Percentiles rank a stretch among this genome's conserved stretches.
phyloP scores from a whole-genome alignment of 257 asterid genomes.

The Nicotiana sylvestris region DNA sequence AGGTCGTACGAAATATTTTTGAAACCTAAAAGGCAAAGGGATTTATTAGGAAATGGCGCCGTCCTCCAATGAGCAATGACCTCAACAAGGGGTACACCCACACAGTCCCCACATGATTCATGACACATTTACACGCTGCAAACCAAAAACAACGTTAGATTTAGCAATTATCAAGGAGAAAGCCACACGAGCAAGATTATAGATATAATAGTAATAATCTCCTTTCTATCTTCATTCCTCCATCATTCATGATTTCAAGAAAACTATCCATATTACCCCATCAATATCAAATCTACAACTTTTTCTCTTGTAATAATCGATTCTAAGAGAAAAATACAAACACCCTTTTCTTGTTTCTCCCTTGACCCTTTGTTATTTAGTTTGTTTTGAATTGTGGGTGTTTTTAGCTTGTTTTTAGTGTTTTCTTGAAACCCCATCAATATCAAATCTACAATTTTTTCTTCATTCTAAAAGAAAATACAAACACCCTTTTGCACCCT shows the following conservation, averaged over 20 bases:
- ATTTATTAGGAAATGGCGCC: slow-evolving; percentile 1
- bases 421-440: background rate
- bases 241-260: background rate
- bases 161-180: slow-evolving; percentile 7
- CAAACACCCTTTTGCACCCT: background rate
- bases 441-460: background rate
- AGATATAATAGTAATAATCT: background rate
- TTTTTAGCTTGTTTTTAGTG: background rate
- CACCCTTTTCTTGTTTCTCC: background rate
- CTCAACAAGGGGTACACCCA: background rate
- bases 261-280: background rate
- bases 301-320: slow-evolving; percentile 5
- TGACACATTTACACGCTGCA: background rate
- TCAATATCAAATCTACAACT: background rate
- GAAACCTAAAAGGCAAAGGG: background rate
- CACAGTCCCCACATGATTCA: background rate
- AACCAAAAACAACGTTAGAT: background rate
- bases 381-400: slow-evolving; percentile 4
- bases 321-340: background rate
- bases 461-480: background rate
- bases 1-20: background rate
- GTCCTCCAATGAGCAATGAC: slow-evolving; percentile 5
- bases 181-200: background rate
- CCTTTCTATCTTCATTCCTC: background rate
- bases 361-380: background rate